Evolutionary conservation across 441 rosid genomes (phyloP).

Genomic region (Codiaeum variegatum): DNA sequence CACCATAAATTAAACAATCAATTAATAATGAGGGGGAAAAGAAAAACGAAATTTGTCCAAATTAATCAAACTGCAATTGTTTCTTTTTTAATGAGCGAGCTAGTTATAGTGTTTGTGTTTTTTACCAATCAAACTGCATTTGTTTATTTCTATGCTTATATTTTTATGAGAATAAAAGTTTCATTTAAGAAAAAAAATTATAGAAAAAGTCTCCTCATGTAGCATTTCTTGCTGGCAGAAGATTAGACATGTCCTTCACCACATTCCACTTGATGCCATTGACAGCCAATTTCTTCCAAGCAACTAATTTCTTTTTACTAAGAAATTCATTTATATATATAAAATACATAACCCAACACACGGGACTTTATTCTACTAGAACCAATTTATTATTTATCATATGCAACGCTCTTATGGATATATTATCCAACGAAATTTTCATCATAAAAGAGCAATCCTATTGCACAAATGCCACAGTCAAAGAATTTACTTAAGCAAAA

Average conservation of each 20-base stretch:
- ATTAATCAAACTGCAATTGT: no score
- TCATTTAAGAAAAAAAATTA: not conserved
- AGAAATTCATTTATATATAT: no score
- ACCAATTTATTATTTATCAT: no score
- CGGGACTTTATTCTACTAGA: no score
- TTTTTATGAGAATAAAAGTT: not conserved
- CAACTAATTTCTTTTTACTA: not conserved
- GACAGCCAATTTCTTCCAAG: conserved; percentile 18
- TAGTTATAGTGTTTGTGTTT: not conserved
- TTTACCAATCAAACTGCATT: not conserved
- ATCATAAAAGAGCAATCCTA: no score
- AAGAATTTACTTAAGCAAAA: no score
- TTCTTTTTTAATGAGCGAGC: no score
- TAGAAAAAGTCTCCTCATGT: conserved; percentile 14
- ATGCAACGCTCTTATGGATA: no score
- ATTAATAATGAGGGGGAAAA: not conserved
- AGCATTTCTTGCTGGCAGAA: conserved; percentile 17
- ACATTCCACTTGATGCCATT: conserved; percentile 8
- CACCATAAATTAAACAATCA: conserved; percentile 2
- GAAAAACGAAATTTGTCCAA: not conserved
- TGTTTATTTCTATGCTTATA: not conserved
- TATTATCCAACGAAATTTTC: no score
- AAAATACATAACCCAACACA: no score
- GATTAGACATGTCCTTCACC: conserved; percentile 18
- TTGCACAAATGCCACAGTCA: no score